These are phyloP conservation scores for Bruguiera gymnorhiza DNA, from an alignment of 345 rosid genomes.

Conservation along the genomic window DNA sequence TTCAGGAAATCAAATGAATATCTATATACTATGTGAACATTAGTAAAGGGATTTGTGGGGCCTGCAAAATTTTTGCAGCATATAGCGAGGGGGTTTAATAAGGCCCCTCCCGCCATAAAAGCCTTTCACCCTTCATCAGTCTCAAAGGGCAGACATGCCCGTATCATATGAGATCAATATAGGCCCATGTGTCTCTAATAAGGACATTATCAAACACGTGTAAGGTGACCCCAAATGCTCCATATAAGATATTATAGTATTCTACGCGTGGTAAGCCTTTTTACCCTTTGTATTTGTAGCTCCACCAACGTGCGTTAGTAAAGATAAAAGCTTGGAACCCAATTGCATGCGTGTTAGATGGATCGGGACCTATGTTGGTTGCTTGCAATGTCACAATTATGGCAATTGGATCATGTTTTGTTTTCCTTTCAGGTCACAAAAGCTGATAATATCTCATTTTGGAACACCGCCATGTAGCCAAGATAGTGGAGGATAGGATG, in stretches of 20 bases:
- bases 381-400: slow-evolving; percentile 4
- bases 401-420: background rate
- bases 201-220: slow-evolving; percentile 26
- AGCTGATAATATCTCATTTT: background rate
- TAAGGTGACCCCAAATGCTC: slow-evolving; percentile 29
- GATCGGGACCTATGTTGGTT: background rate
- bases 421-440: background rate
- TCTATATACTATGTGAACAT: too few relatives aligned
- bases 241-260: background rate
- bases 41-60: too few relatives aligned
- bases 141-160: slow-evolving; percentile 23
- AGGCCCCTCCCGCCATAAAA: background rate
- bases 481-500: background rate
- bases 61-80: too few relatives aligned
- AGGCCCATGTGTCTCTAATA: slow-evolving; percentile 33
- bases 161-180: slow-evolving; percentile 25
- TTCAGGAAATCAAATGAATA: too few relatives aligned
- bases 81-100: background rate
- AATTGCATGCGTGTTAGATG: slow-evolving; percentile 8
- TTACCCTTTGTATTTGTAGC: background rate
- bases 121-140: slow-evolving; percentile 6
- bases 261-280: slow-evolving; percentile 4
- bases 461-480: background rate
- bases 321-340: background rate
- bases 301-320: background rate